Evolutionary conservation across 208 protist species (phyloP).

Genomic region (Trypanosoma caninum): DNA sequence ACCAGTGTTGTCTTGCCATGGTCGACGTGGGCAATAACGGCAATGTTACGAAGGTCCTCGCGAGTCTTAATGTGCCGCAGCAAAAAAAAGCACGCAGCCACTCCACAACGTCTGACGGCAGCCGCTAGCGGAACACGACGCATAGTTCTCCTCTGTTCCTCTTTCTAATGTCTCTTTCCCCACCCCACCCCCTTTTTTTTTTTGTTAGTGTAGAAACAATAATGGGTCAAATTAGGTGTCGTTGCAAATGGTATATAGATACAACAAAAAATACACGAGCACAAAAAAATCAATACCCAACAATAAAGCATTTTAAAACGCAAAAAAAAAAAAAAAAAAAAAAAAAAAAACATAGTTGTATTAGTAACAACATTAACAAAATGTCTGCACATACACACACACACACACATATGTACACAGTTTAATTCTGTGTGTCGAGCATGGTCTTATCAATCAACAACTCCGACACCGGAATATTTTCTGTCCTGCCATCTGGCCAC

Average conservation of each 20-base stretch:
- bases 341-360: neutral
- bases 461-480: slow-evolving; percentile 80
- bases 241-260: neutral
- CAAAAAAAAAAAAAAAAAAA: neutral
- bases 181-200: no score
- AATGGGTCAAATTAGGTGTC: neutral
- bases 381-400: neutral
- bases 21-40: slow-evolving; percentile 97
- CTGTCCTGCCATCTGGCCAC: slow-evolving; percentile 74
- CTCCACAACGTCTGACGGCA: neutral
- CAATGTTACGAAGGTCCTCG: slow-evolving; percentile 93
- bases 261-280: neutral
- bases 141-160: neutral
- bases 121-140: slow-evolving; percentile 2
- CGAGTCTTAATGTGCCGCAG: slow-evolving; percentile 50
- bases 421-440: slow-evolving; percentile 64
- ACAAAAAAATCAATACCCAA: neutral
- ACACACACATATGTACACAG: neutral
- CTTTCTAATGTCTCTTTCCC: neutral
- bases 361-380: neutral
- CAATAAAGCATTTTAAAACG: neutral
- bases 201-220: no score
- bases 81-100: neutral
- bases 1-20: slow-evolving; percentile 98
- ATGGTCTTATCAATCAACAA: slow-evolving; percentile 62